phyloP scores from a whole-genome alignment of 2,329 filamentous ascomycete species.

The Verruconis gallopava region DNA sequence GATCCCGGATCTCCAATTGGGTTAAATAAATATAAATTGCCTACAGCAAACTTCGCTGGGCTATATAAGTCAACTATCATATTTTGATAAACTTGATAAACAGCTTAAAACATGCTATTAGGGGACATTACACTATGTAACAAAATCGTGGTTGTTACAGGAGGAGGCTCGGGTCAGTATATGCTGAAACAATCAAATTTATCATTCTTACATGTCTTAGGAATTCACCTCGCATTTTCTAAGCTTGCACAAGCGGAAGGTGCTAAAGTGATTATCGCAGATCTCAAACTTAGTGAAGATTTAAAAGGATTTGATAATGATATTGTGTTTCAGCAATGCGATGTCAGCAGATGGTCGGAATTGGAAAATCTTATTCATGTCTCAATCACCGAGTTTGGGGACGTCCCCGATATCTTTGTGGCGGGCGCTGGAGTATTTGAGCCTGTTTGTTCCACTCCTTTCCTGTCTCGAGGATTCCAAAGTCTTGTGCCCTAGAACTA shows the following conservation, averaged over 20 bases:
- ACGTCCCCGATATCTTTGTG: neutral
- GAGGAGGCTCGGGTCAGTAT: constrained; percentile 10
- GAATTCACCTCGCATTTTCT: neutral
- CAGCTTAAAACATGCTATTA: too few relatives aligned
- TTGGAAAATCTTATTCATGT: neutral
- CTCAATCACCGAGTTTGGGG: neutral
- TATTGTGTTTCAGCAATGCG: neutral
- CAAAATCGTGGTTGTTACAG: constrained; percentile 11
- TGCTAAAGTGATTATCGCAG: constrained; percentile 1
- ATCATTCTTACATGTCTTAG: neutral
- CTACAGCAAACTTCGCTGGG: too few relatives aligned
- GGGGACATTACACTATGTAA: too few relatives aligned
- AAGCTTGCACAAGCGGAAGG: neutral
- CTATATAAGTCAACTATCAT: too few relatives aligned
- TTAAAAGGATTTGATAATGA: neutral
- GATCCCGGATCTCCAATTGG: too few relatives aligned
- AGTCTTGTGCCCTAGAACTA: too few relatives aligned
- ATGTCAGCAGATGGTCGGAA: neutral
- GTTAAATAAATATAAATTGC: too few relatives aligned
- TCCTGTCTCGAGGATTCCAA: too few relatives aligned
- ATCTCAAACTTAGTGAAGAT: neutral
- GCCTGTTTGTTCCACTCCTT: neutral
- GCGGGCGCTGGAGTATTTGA: constrained; percentile 4
- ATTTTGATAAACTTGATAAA: too few relatives aligned
- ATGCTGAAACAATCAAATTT: neutral